Conservation (phyloP, 2,329 filamentous ascomycete genomes). For the Diaporthe destruens region DNA sequence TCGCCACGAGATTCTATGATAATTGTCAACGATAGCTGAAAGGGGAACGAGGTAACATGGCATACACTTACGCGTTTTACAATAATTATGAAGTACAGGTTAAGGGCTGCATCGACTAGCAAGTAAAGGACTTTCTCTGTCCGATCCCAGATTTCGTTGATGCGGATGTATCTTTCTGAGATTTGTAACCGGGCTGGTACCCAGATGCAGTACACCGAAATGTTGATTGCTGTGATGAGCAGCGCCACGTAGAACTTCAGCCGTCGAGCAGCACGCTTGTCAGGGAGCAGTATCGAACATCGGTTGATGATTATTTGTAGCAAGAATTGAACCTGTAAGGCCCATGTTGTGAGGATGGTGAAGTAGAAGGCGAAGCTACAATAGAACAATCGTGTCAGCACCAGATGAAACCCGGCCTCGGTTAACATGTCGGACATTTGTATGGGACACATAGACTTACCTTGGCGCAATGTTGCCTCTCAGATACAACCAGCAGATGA, state of each 20-base stretch:
- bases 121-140: constrained; percentile 65
- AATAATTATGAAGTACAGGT: constrained; percentile 59
- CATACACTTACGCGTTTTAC: constrained; percentile 9
- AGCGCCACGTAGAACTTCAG: constrained; percentile 49
- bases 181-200: constrained; percentile 63
- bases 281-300: constrained; percentile 59
- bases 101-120: constrained; percentile 61
- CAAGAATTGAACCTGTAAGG: constrained; percentile 33
- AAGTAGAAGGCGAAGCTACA: constrained; percentile 34
- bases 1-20: constrained; percentile 14
- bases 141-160: constrained; percentile 66
- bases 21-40: not conserved
- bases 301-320: constrained; percentile 62
- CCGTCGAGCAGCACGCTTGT: constrained; percentile 51
- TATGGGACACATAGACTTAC: not conserved
- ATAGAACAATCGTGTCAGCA: not conserved
- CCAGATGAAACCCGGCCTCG: not conserved
- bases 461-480: constrained; percentile 24
- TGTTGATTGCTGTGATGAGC: constrained; percentile 63
- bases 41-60: not conserved
- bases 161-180: constrained; percentile 54
- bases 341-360: constrained; percentile 30
- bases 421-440: not conserved
- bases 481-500: constrained; percentile 33
- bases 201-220: constrained; percentile 67